Conservation (phyloP, 2,329 filamentous ascomycete genomes). For the Niveomyces coronatus region DNA sequence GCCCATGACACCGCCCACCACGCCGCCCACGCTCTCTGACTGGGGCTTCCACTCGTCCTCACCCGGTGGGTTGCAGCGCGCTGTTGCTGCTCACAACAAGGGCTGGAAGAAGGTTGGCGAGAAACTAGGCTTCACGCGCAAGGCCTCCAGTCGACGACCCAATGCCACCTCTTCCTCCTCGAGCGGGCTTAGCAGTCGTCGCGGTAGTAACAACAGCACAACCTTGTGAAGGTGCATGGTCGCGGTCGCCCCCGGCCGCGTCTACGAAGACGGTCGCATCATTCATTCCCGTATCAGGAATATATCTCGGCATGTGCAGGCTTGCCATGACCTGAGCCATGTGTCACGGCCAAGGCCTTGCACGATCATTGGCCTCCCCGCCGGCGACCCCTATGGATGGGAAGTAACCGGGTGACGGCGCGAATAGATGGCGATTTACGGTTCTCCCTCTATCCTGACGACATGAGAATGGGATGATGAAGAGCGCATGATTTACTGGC, state of each 20-base stretch:
- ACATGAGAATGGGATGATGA: constrained; percentile 5
- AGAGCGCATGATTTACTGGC: constrained; percentile 3
- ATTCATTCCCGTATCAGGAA: constrained; percentile 2
- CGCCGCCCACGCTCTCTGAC: constrained; percentile 52
- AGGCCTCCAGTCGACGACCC: constrained; percentile 33
- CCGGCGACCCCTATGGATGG: constrained; percentile 42
- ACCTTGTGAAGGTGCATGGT: constrained; percentile 49
- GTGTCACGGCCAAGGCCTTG: constrained; percentile 11
- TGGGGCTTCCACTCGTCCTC: constrained; percentile 42
- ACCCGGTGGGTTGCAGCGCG: constrained; percentile 43
- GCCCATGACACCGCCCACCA: constrained; percentile 65
- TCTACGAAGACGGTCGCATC: constrained; percentile 15
- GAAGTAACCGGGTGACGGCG: constrained; percentile 34
- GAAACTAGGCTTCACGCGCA: constrained; percentile 48
- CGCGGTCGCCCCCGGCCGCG: constrained; percentile 37
- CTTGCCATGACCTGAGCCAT: constrained; percentile 2
- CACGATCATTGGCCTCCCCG: constrained; percentile 18
- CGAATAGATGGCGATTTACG: constrained; percentile 19
- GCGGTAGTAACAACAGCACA: constrained; percentile 26
- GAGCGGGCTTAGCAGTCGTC: constrained; percentile 19
- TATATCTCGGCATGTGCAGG: constrained; percentile 1
- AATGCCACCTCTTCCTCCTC: constrained; percentile 32
- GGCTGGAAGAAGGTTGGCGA: constrained; percentile 57
- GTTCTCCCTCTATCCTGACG: constrained; percentile 11
- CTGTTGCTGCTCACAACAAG: constrained; percentile 43